A percentile compares a stretch with the other conserved stretches of the same genome.
These are phyloP conservation scores for Bruguiera sexangula DNA, from an alignment of 345 rosid genomes.

Conservation along the genomic window DNA sequence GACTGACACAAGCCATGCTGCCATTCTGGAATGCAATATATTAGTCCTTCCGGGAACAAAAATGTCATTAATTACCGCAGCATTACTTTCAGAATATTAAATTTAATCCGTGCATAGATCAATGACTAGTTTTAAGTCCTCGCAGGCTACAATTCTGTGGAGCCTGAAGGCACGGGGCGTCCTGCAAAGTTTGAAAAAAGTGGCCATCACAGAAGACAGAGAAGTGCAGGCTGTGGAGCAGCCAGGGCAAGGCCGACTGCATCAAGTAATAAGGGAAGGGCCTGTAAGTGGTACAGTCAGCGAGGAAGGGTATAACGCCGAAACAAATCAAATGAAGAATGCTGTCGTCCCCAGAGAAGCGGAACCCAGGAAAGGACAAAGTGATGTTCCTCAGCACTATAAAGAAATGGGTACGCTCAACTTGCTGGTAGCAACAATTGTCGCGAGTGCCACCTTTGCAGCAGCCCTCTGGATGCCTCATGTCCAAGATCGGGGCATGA, in stretches of 20 bases:
- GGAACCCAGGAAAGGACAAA: background rate
- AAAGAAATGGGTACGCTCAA: background rate
- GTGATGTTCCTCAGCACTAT: background rate
- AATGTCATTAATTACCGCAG: too few species aligned
- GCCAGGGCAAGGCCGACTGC: background rate
- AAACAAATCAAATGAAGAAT: background rate
- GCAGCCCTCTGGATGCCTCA: background rate
- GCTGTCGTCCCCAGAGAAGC: background rate
- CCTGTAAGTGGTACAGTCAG: background rate
- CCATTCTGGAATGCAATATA: too few species aligned
- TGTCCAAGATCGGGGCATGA: background rate
- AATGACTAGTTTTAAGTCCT: background rate
- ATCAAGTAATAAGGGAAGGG: background rate
- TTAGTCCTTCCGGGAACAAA: too few species aligned
- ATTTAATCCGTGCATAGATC: background rate
- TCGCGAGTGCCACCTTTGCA: slow-evolving; percentile 5
- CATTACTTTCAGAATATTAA: background rate
- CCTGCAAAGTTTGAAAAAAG: background rate
- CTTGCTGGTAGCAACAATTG: slow-evolving; percentile 3
- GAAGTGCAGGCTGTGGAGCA: background rate
- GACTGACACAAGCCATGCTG: too few species aligned
- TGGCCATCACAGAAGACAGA: background rate
- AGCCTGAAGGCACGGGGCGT: slow-evolving; percentile 1
- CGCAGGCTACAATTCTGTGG: background rate
- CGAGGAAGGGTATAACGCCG: background rate